Conservation (phyloP, 2,329 filamentous ascomycete species). For the Gremmenia infestans region DNA sequence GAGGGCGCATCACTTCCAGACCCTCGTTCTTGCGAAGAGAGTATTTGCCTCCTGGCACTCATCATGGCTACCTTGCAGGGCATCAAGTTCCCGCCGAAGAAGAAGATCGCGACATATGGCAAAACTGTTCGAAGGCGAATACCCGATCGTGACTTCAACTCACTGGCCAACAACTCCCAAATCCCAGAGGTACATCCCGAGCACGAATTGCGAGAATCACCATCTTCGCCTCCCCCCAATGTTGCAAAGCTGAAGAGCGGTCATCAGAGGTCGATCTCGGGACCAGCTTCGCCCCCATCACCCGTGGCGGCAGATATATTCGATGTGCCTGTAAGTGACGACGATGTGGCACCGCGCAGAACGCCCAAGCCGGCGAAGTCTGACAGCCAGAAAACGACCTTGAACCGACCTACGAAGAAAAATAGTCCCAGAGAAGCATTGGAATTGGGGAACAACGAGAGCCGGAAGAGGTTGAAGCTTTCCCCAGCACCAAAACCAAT, state of each 20-base stretch:
- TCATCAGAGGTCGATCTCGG: conserved; percentile 4
- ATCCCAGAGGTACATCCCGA: conserved; percentile 13
- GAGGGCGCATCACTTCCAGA: background rate
- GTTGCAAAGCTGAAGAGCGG: conserved; percentile 7
- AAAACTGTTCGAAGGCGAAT: conserved; percentile 28
- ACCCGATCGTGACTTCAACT: conserved; percentile 24
- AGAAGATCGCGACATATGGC: conserved; percentile 31
- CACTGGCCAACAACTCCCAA: conserved; percentile 17
- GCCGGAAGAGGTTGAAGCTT: conserved; percentile 26
- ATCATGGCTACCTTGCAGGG: conserved; percentile 29
- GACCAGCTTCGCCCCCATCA: conserved; percentile 4
- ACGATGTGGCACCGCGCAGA: conserved; percentile 11
- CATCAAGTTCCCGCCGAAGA: conserved; percentile 24
- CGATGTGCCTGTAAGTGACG: conserved; percentile 22
- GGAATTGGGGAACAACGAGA: conserved; percentile 8
- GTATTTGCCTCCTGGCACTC: background rate
- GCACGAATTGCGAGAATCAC: background rate
- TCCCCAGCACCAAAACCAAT: conserved; percentile 14
- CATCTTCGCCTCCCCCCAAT: background rate
- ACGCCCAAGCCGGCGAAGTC: conserved; percentile 15
- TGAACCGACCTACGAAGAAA: conserved; percentile 2
- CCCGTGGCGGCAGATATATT: conserved; percentile 6
- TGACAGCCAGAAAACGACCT: conserved; percentile 1
- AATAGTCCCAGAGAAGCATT: conserved; percentile 1
- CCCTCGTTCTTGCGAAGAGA: background rate